Percentiles rank a stretch among this genome's conserved stretches.
phyloP scores from a whole-genome alignment of 2,329 filamentous ascomycete species.

The Fonsecaea nubica region DNA sequence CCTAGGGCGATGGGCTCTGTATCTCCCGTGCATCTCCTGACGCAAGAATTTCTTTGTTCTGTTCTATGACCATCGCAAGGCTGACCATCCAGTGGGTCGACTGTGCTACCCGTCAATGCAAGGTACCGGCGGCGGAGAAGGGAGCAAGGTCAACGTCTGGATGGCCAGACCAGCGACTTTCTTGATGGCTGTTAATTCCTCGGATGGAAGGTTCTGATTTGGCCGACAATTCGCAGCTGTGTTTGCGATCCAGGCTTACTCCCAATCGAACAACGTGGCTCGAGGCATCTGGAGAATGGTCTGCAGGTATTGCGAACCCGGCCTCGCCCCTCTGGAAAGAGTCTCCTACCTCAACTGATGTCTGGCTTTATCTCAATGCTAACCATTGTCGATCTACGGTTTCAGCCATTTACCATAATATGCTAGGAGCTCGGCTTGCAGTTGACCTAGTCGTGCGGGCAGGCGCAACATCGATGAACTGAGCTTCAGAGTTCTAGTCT shows the following conservation, averaged over 20 bases:
- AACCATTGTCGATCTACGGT: neutral
- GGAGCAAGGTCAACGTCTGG: neutral
- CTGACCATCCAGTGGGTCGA: constrained; percentile 19
- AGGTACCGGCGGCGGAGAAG: constrained; percentile 16
- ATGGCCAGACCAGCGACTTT: neutral
- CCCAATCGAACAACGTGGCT: neutral
- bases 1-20: neutral
- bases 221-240: neutral
- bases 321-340: neutral
- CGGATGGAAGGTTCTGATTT: neutral
- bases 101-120: constrained; percentile 30
- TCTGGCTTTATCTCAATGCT: neutral
- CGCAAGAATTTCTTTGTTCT: constrained; percentile 36
- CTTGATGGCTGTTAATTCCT: neutral
- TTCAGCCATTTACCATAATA: neutral
- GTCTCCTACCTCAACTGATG: neutral
- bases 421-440: neutral
- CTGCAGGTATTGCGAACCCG: neutral
- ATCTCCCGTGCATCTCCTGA: constrained; percentile 25
- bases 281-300: constrained; percentile 10
- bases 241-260: neutral
- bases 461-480: neutral
- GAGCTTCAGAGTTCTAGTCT: neutral
- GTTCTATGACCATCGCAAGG: constrained; percentile 32
- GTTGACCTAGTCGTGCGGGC: neutral